phyloP scores from a whole-genome alignment of 148 eudicot species.

The Cornus suecica region DNA sequence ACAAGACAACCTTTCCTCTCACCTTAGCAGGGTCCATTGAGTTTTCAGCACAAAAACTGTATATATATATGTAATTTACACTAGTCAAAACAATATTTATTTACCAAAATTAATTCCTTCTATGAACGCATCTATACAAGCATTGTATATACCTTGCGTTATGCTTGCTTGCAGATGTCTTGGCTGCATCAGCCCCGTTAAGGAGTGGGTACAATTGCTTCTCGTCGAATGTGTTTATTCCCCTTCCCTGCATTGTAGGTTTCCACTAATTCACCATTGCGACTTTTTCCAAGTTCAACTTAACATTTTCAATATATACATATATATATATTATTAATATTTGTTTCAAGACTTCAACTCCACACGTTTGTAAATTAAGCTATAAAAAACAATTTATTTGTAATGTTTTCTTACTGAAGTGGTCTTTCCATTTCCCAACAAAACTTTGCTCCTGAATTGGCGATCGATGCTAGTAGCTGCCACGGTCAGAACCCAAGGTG shows the following conservation, averaged over 20 bases:
- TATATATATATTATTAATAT: no score
- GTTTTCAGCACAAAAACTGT: conserved; percentile 48
- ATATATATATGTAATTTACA: conserved; percentile 3
- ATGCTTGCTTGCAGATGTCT: conserved; percentile 34
- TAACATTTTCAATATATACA: background rate
- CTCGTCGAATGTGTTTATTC: conserved; percentile 44
- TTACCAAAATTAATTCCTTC: no score
- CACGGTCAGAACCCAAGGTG: conserved; percentile 71
- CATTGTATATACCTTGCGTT: conserved; percentile 64
- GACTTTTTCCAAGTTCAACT: no score
- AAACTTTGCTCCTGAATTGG: conserved; percentile 53
- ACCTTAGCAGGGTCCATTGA: conserved; percentile 73
- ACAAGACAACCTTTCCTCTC: conserved; percentile 72
- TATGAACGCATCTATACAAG: no score
- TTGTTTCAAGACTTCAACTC: no score
- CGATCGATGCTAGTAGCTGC: conserved; percentile 63
- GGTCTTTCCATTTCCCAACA: conserved; percentile 49
- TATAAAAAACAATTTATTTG: no score
- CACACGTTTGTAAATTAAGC: no score
- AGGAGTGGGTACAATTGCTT: conserved; percentile 48
- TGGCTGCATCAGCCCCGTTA: conserved; percentile 73
- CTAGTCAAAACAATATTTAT: no score
- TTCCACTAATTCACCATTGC: no score
- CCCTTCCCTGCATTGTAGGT: conserved; percentile 43
- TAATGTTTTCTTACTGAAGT: conserved; percentile 31